These are phyloP conservation scores for Coniochaeta sp. DNA, from an alignment of 2,329 filamentous ascomycete genomes.

Conservation along the genomic window DNA sequence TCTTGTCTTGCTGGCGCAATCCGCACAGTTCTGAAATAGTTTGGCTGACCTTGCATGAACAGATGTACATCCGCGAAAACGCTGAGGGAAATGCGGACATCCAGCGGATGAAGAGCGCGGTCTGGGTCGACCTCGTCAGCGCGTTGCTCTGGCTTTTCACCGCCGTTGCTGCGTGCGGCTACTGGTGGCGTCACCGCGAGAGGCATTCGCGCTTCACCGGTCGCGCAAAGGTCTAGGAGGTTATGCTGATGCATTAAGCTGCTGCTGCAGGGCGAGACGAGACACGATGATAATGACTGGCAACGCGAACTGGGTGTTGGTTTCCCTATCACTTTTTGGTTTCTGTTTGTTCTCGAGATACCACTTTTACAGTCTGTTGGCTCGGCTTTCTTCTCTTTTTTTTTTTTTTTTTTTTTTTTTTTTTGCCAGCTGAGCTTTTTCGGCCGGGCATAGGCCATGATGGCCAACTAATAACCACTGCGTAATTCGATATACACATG, in stretches of 20 bases:
- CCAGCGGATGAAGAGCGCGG: constrained; percentile 74
- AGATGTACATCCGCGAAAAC: constrained; percentile 66
- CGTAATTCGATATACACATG: no score
- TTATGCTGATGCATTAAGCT: not conserved
- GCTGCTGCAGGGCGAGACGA: not conserved
- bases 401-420: no score
- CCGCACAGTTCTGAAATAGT: not conserved
- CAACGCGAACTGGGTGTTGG: no score
- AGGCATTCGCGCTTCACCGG: constrained; percentile 50
- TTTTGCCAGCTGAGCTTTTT: no score
- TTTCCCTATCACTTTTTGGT: no score
- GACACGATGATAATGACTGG: not conserved
- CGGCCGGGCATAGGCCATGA: no score
- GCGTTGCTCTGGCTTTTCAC: constrained; percentile 70
- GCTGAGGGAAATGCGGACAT: constrained; percentile 57
- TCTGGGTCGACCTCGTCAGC: constrained; percentile 74
- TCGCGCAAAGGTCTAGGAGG: constrained; percentile 40
- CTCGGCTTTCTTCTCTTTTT: no score
- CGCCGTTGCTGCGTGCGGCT: constrained; percentile 43
- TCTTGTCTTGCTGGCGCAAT: not conserved
- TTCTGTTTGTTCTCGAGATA: not conserved
- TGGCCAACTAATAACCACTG: no score
- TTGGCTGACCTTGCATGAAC: not conserved
- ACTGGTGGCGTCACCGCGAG: constrained; percentile 53
- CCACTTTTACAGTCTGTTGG: not conserved